Base-by-base conservation (phyloP, 2,329 filamentous ascomycete species). In the Aspergillus phoenicis region DNA sequence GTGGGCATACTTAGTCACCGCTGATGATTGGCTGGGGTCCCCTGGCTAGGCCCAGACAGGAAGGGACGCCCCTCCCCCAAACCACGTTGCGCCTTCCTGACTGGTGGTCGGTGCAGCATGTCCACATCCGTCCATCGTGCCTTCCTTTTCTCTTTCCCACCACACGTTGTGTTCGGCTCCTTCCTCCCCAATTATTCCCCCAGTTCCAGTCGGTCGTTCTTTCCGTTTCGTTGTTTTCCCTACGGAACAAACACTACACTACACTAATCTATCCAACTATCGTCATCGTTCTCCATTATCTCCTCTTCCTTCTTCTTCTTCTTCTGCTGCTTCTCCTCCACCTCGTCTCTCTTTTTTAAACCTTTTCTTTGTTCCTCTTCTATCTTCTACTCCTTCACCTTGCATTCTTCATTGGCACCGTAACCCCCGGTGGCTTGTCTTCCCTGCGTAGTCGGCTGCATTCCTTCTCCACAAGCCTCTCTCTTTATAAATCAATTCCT, bases 1-100 rank as follows among this genome's bases (percentile, higher is more conserved):
- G 51, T 30, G 28, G 49, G 28, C 33, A 36, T 36, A 36, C 33
- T 36, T 36, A 36, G 11, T 30, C 33, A 11, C 13, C 4, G 11
- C 33, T 36, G 13, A 0, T 36, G 33, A 30, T 30, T 13, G 33
- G 11, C 24, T 30, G 13, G 56, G 15, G 11, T 36, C 63, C 65
- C 64, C 64, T 66, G 64, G 60, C 64, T 66, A 66, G 51, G 20
- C 58, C 49, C 3, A n/a, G 55, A 58, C 2, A 10, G 24, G 57
- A 2, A 28, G 60, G 58, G 52, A 8, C 4, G 26, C 45, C 36
- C 38, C 13, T n/a, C 41, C 39, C 48, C 49, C 62, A 56, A 17
- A 38, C 60, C 60, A 63, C 60, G 63, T 61, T 62, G 41, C 22
- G 28, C 26, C 26, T 26, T 49, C 45, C 43, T 47, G 20, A 49